Evolutionary conservation across 495 filamentous ascomycete species (phyloP).

Genomic region (Venustampulla echinocandica): DNA sequence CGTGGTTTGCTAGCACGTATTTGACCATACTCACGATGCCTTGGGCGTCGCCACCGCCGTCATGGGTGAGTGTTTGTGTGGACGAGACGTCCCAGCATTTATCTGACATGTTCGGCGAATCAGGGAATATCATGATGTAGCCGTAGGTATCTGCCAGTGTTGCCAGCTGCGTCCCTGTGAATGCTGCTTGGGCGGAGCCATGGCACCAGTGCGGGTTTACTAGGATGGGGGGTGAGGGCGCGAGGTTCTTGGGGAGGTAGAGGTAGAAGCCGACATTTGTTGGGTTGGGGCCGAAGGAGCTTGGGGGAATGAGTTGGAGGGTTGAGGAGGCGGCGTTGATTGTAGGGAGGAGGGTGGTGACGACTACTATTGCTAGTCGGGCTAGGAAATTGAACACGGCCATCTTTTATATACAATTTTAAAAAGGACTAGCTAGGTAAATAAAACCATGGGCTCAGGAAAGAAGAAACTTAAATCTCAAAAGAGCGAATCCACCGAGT

Average conservation of each 20-base stretch:
- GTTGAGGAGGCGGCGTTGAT: no score
- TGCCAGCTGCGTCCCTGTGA: conserved; percentile 38
- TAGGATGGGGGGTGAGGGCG: conserved; percentile 43
- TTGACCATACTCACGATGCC: conserved; percentile 52
- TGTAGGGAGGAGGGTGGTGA: no score
- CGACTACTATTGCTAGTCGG: no score
- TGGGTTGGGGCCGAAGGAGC: conserved; percentile 38
- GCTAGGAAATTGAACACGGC: no score
- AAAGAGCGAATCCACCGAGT: no score
- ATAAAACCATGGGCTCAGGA: no score
- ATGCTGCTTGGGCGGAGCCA: conserved; percentile 43
- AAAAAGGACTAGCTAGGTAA: no score
- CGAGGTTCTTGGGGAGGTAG: conserved; percentile 43
- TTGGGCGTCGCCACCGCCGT: conserved; percentile 50
- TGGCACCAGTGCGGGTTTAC: conserved; percentile 51
- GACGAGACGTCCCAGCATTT: conserved; percentile 56
- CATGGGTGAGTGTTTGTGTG: conserved; percentile 41
- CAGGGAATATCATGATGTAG: conserved; percentile 50
- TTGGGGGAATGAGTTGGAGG: not conserved
- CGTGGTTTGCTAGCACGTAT: conserved; percentile 35
- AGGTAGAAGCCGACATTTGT: conserved; percentile 45
- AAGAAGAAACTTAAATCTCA: no score
- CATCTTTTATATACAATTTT: no score
- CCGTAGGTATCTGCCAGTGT: conserved; percentile 41
- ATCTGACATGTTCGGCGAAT: conserved; percentile 32